These are phyloP conservation scores for Rosa multiflora DNA, from an alignment of 306 rosid species.

Conservation along the genomic window DNA sequence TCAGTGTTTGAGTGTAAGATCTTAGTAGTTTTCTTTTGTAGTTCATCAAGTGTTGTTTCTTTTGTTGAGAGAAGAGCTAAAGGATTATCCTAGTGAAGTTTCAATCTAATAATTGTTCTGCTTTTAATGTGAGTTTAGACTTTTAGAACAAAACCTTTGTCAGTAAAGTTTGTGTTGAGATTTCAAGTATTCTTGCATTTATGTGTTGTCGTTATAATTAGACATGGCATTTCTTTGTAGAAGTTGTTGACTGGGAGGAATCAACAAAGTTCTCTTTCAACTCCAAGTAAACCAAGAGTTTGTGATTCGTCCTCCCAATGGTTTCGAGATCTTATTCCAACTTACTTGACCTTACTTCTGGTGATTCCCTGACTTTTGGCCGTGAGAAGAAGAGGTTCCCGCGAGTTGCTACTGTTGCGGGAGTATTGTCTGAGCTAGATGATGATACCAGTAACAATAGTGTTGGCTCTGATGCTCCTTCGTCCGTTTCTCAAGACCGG, in stretches of 20 bases:
- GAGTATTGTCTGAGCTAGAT: slow-evolving; percentile 78
- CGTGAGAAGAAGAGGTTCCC: slow-evolving; percentile 83
- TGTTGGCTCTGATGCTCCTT: slow-evolving; percentile 78
- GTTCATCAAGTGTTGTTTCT: neutral
- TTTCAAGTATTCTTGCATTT: slow-evolving; percentile 23
- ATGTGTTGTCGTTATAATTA: neutral
- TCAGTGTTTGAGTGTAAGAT: slow-evolving; percentile 5
- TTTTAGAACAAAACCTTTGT: neutral
- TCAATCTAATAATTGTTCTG: neutral
- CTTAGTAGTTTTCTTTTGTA: neutral
- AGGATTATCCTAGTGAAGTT: neutral
- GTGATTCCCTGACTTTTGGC: slow-evolving; percentile 56
- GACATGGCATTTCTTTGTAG: slow-evolving; percentile 13
- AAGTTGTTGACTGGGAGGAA: slow-evolving; percentile 29
- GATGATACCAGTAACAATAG: slow-evolving; percentile 65
- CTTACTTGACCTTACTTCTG: slow-evolving; percentile 75
- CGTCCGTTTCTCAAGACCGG: slow-evolving; percentile 70
- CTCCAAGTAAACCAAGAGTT: slow-evolving; percentile 14
- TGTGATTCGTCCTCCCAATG: slow-evolving; percentile 31
- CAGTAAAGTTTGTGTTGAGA: slow-evolving; percentile 5
- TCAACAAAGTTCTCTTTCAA: slow-evolving; percentile 25
- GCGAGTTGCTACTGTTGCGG: slow-evolving; percentile 78
- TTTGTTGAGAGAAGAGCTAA: neutral
- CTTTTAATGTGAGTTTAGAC: neutral
- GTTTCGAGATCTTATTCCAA: slow-evolving; percentile 90